These are phyloP conservation scores for Aspergillus fructus DNA, from an alignment of 2,329 filamentous ascomycete species.

Conservation along the genomic window DNA sequence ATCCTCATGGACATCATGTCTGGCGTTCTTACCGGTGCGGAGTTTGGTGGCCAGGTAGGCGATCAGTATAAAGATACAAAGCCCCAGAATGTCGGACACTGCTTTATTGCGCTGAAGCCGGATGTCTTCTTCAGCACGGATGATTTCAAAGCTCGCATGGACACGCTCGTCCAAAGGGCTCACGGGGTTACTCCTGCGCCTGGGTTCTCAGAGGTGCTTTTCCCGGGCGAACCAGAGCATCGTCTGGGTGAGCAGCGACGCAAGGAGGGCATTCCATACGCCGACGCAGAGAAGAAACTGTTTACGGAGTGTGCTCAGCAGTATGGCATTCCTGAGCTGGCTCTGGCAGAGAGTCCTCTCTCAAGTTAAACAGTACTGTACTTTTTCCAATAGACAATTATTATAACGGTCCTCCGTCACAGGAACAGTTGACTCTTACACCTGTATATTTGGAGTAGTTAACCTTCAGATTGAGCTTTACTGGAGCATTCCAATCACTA, in stretches of 20 bases:
- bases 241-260: conserved; percentile 42
- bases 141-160: conserved; percentile 64
- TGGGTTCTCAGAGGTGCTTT: conserved; percentile 56
- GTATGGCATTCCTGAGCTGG: neutral
- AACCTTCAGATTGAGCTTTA: too few relatives aligned
- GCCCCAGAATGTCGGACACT: conserved; percentile 71
- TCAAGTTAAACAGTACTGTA: too few relatives aligned
- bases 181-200: conserved; percentile 52
- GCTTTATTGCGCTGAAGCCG: conserved; percentile 68
- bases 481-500: too few relatives aligned
- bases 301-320: neutral
- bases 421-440: too few relatives aligned
- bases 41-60: conserved; percentile 76
- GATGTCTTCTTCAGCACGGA: conserved; percentile 71
- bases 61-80: conserved; percentile 71
- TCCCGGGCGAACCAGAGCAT: conserved; percentile 58
- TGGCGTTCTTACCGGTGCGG: conserved; percentile 69
- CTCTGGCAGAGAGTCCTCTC: neutral
- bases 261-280: conserved; percentile 50
- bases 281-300: conserved; percentile 21
- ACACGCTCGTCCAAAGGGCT: conserved; percentile 56
- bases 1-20: conserved; percentile 92
- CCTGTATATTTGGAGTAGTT: too few relatives aligned
- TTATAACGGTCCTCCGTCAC: too few relatives aligned
- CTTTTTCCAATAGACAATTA: too few relatives aligned